Base-by-base conservation (phyloP, 768 basidiomycete genomes). In the Arthromyces matolae region DNA sequence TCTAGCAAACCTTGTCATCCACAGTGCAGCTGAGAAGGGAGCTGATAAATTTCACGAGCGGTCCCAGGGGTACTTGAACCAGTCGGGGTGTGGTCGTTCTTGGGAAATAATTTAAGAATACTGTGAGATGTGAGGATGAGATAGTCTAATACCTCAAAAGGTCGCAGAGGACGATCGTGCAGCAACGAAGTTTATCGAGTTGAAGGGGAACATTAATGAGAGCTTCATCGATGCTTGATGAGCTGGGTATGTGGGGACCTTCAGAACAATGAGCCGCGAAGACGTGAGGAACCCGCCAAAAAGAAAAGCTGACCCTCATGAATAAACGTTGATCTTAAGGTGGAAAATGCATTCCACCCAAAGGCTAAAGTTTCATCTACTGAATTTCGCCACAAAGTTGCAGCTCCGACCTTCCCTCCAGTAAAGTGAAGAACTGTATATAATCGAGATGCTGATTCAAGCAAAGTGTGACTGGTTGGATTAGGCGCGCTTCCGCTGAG, bases 371-470 rank as follows among this genome's bases (percentile, higher is more conserved):
- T 81, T 23, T 84, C 84, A 40, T 90, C 86, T 20, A 91, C 49
- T 13, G 80, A 81, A 56, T 85, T 89, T 53, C 83, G 76, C 90
- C 90, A 93, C 5, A 85, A 56, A 42, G 71, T 78, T 9, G 80
- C 72, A 13, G 83, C 81, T 20, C 84, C 86, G 8, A 88, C 81
- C 64, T 90, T 93, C 7, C 91, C 90, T 18, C 88, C 88, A 0
- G 86, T 83, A 23, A 79, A 66, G 62, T 84, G 84, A 5, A 93
- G 71, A 19, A 73, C 66, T 3, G 82, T 67, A 48, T 84, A 86
- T 18, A 93, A 71, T 16, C 67, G 60, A 5, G 81, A 80, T 2
- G 83, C 75, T 12, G 80, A 71, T 33, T 66, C 54, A 1, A 80
- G 50, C 5, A 84, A 55, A 19, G 60, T 47, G 14, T 43, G 24